Conservation (phyloP, 352 stramenopile species). For the Thalassiosira livingstoniorum region DNA sequence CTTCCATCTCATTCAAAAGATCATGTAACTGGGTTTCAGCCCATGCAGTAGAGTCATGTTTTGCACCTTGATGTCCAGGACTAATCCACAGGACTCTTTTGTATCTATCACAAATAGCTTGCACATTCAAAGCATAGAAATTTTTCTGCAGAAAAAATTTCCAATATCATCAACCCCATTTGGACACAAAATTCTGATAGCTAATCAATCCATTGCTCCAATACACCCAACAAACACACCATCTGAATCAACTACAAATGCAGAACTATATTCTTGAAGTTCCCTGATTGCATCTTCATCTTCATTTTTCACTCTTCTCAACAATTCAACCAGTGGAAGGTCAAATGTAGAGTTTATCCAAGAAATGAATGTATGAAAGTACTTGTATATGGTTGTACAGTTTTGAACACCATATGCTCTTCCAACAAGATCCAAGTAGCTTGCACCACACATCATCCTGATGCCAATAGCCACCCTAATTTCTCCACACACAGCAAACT, state of each 20-base stretch:
- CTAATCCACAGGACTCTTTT: slow-evolving; percentile 36
- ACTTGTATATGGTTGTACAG: no score
- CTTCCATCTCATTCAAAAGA: slow-evolving; percentile 7
- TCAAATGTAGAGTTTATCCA: no score
- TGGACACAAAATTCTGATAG: slow-evolving; percentile 30
- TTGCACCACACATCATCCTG: no score
- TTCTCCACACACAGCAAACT: no score
- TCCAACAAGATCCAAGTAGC: no score
- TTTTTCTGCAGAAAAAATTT: slow-evolving; percentile 51
- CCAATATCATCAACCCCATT: slow-evolving; percentile 7
- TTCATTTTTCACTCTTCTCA: background rate
- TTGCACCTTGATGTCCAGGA: slow-evolving; percentile 6
- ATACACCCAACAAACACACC: slow-evolving; percentile 18
- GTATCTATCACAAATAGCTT: slow-evolving; percentile 42
- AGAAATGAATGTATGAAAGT: no score
- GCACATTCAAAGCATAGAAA: slow-evolving; percentile 56
- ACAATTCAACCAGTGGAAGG: background rate
- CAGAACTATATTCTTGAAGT: background rate
- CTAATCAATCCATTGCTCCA: slow-evolving; percentile 30
- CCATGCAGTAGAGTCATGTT: slow-evolving; percentile 34
- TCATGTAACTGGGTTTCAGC: slow-evolving; percentile 8
- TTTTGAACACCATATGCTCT: no score
- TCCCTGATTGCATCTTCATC: background rate
- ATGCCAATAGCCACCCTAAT: no score
- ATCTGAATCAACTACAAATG: slow-evolving; percentile 5